Evolutionary conservation across 2,329 filamentous ascomycete species (phyloP).

Genomic region (Penicillium freii): DNA sequence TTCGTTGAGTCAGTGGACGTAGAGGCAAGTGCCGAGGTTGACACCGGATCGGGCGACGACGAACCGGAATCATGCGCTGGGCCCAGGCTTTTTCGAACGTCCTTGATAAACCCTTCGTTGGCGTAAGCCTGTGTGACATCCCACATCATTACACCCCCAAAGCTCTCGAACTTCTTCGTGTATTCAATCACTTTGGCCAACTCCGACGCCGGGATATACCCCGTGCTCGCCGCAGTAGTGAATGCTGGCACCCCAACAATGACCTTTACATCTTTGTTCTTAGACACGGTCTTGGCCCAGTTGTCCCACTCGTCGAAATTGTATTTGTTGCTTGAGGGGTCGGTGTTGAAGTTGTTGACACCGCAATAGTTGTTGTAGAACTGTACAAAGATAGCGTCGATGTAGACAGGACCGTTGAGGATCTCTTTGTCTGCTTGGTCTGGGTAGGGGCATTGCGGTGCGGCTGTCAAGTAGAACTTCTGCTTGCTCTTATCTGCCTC

Average conservation of each 20-base stretch:
- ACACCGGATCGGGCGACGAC: conserved; percentile 32
- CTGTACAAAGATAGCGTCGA: conserved; percentile 64
- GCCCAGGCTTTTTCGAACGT: conserved; percentile 42
- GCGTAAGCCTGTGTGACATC: conserved; percentile 61
- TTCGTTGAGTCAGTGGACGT: conserved; percentile 29
- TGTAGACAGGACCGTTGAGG: conserved; percentile 53
- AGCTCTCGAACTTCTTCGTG: conserved; percentile 56
- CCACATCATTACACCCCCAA: conserved; percentile 70
- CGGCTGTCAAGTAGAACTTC: conserved; percentile 62
- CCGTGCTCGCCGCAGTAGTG: conserved; percentile 52
- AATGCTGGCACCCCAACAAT: conserved; percentile 61
- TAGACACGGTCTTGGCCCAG: conserved; percentile 59
- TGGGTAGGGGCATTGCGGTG: conserved; percentile 67
- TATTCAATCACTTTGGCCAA: conserved; percentile 55
- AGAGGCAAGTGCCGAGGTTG: conserved; percentile 25
- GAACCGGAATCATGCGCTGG: conserved; percentile 48
- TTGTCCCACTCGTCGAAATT: conserved; percentile 65
- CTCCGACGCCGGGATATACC: conserved; percentile 52
- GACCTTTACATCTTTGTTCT: conserved; percentile 61
- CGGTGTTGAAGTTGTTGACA: conserved; percentile 51
- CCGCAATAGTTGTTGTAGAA: conserved; percentile 71
- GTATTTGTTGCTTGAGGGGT: conserved; percentile 53
- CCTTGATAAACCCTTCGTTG: conserved; percentile 57
- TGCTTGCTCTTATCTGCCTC: conserved; percentile 51
- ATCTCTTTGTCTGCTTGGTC: conserved; percentile 59